A percentile compares a stretch with the other conserved stretches of the same genome.
These are phyloP conservation scores for Cudoniella acicularis DNA, from an alignment of 495 filamentous ascomycete genomes.

Conservation along the genomic window DNA sequence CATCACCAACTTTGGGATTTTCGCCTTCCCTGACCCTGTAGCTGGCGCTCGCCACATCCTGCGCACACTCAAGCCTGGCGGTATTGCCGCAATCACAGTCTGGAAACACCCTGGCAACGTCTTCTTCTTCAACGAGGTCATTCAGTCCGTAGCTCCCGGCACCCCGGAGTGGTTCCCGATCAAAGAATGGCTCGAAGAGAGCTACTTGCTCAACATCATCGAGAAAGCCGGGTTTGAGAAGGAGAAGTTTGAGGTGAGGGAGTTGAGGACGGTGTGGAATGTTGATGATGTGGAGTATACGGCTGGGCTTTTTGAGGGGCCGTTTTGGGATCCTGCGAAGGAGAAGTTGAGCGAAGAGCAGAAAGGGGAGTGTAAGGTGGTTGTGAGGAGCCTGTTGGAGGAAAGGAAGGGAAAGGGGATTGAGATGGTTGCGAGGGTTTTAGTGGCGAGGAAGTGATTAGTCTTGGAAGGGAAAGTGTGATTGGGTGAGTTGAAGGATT, in stretches of 20 bases:
- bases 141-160: slow-evolving; percentile 27
- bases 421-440: not conserved
- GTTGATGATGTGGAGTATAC: slow-evolving; percentile 23
- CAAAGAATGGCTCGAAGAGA: slow-evolving; percentile 24
- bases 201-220: slow-evolving; percentile 24
- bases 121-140: slow-evolving; percentile 26
- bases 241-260: slow-evolving; percentile 11
- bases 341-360: slow-evolving; percentile 25
- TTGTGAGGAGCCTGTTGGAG: slow-evolving; percentile 19
- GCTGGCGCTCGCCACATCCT: slow-evolving; percentile 27
- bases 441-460: not conserved
- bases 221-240: slow-evolving; percentile 26
- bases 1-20: slow-evolving; percentile 37
- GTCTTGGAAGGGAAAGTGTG: not conserved
- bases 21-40: slow-evolving; percentile 27
- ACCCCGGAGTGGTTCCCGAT: slow-evolving; percentile 21
- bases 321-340: slow-evolving; percentile 22
- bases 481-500: not conserved
- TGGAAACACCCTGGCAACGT: slow-evolving; percentile 31
- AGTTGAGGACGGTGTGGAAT: slow-evolving; percentile 17
- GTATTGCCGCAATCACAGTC: slow-evolving; percentile 31
- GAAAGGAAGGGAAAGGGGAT: slow-evolving; percentile 7
- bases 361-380: slow-evolving; percentile 21
- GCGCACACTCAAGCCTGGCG: slow-evolving; percentile 34
- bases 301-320: slow-evolving; percentile 22